phyloP scores from a whole-genome alignment of 768 basidiomycete genomes.

The Macrolepiota albuminosa region DNA sequence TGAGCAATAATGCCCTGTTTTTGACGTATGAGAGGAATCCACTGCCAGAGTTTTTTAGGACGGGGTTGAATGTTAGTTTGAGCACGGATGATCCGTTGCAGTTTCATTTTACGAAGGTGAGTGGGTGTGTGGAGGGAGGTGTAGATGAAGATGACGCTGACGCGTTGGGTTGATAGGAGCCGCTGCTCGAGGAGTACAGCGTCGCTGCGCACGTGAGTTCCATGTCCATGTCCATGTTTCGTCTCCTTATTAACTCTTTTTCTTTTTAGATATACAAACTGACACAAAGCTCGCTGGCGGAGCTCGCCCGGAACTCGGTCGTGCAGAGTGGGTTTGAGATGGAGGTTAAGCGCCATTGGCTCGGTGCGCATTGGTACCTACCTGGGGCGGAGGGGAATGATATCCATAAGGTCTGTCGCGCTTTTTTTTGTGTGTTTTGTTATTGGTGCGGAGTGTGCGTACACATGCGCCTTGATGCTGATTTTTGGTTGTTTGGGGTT shows the following conservation, averaged over 20 bases:
- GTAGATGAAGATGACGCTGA: no score
- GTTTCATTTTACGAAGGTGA: conserved; percentile 96
- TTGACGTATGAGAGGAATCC: conserved; percentile 96
- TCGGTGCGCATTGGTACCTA: conserved; percentile 90
- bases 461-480: no score
- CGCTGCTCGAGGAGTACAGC: conserved; percentile 93
- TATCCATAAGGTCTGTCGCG: conserved; percentile 74
- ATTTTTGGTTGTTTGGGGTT: no score
- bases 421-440: no score
- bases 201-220: conserved; percentile 88
- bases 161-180: conserved; percentile 56
- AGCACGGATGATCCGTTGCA: conserved; percentile 96
- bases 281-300: conserved; percentile 90
- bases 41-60: conserved; percentile 94
- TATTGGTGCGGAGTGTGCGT: no score
- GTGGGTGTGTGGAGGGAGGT: neutral
- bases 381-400: conserved; percentile 93
- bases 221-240: neutral
- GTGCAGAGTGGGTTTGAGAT: conserved; percentile 98
- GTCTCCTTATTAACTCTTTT: neutral
- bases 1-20: conserved; percentile 98
- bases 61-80: conserved; percentile 91
- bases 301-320: conserved; percentile 97
- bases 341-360: conserved; percentile 94
- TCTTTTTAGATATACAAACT: conserved; percentile 83